These are phyloP conservation scores for Fusarium tupiense DNA, from an alignment of 2,329 filamentous ascomycete genomes.

Conservation along the genomic window DNA sequence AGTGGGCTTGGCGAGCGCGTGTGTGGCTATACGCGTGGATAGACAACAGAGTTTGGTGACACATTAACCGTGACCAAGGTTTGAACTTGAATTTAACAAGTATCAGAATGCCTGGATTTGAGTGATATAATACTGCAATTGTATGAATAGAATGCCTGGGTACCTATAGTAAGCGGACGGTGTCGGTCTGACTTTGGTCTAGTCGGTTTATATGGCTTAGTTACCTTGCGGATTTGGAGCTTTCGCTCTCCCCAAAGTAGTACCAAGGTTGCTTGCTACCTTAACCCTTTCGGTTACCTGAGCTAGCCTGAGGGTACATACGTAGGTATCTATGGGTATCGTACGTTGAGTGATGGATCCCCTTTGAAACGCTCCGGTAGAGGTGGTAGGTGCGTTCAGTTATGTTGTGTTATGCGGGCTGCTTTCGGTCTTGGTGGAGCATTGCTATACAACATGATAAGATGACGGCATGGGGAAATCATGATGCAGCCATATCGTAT, in stretches of 20 bases:
- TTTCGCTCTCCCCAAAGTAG: background rate
- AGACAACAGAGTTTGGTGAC: conserved; percentile 29
- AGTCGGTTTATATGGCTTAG: background rate
- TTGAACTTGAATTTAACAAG: background rate
- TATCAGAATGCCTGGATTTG: conserved; percentile 17
- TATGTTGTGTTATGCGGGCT: conserved; percentile 1
- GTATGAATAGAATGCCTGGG: background rate
- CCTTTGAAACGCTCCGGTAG: conserved; percentile 27
- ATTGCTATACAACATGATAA: conserved; percentile 10
- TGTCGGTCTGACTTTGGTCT: conserved; percentile 4
- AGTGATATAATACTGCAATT: conserved; percentile 11
- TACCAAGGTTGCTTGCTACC: background rate
- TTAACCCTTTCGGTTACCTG: background rate
- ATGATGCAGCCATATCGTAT: conserved; percentile 34
- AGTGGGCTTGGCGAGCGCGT: conserved; percentile 9
- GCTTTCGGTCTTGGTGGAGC: conserved; percentile 14
- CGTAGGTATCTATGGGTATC: background rate
- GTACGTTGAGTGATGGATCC: conserved; percentile 30
- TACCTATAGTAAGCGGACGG: conserved; percentile 9
- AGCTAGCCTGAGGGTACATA: background rate
- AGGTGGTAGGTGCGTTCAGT: conserved; percentile 16
- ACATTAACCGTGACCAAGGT: conserved; percentile 21
- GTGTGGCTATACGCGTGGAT: conserved; percentile 25
- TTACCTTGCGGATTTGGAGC: background rate
- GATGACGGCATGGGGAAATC: conserved; percentile 37